Evolutionary conservation across 2,329 filamentous ascomycete genomes (phyloP).

Genomic region (Ceratocystis destructans): DNA sequence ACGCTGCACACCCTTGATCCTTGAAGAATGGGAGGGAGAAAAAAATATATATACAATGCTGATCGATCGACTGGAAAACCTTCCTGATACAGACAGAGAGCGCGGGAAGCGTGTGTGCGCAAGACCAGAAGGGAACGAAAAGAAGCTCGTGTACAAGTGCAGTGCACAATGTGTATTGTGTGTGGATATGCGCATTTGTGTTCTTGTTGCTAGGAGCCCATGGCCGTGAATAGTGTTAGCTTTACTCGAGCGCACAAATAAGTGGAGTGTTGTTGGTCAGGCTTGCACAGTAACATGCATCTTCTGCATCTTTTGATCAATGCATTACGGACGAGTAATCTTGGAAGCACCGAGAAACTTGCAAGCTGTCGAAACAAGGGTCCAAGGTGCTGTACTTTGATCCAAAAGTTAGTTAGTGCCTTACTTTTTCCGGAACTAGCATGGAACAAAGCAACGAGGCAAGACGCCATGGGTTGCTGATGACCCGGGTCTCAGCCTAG

Average conservation of each 20-base stretch:
- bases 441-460: constrained; percentile 2
- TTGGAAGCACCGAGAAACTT: constrained; percentile 9
- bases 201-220: neutral
- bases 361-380: neutral
- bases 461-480: neutral
- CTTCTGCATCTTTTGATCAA: neutral
- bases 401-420: neutral
- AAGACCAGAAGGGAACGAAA: neutral
- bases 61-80: neutral
- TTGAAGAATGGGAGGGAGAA: neutral
- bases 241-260: constrained; percentile 1
- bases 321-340: constrained; percentile 6
- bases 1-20: constrained; percentile 4
- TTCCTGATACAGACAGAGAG: neutral
- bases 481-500: neutral
- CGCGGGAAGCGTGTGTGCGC: neutral
- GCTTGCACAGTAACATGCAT: constrained; percentile 2
- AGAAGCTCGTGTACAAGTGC: neutral
- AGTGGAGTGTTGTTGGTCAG: neutral
- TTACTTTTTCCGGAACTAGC: neutral
- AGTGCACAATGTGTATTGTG: neutral
- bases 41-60: neutral
- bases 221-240: neutral
- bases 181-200: neutral
- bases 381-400: neutral